Base-by-base conservation (phyloP, 768 basidiomycete species). In the Brasilioporus rufonigricans region DNA sequence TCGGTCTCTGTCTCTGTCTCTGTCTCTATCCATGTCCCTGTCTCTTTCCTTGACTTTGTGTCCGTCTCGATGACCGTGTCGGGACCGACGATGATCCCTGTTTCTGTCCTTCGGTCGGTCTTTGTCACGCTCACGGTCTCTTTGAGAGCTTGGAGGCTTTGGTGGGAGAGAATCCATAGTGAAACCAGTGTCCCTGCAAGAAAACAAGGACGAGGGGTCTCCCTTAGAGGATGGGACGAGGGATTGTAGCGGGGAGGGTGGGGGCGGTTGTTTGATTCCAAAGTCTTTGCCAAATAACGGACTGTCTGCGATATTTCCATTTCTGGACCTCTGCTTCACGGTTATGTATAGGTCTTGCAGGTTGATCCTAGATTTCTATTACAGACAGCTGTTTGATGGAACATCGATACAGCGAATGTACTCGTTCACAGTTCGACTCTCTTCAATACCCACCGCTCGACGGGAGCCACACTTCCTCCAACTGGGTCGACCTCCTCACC, bases 261-360 rank as follows among this genome's bases (percentile, higher is more conserved):
- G 31, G 41, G 29, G 52, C 46, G 59, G 49, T 65, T 69, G 66
- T 70, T 66, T 68, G 59, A 52, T 58, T 59, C 56, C 44, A 61
- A 70, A 50, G 66, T 52, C 19, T 45, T 61, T 63, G 63, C 68
- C 46, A 57, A 57, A 57, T 51, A n/a, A n/a, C n/a, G n/a, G n/a
- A n/a, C n/a, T n/a, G n/a, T n/a, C n/a, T n/a, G n/a, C n/a, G n/a
- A n/a, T n/a, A n/a, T n/a, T n/a, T n/a, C n/a, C n/a, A n/a, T n/a
- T n/a, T n/a, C n/a, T n/a, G n/a, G n/a, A n/a, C n/a, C n/a, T n/a
- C n/a, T n/a, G n/a, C n/a, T n/a, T n/a, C n/a, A n/a, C n/a, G n/a
- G n/a, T n/a, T n/a, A n/a, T n/a, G n/a, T n/a, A n/a, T n/a, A n/a
- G n/a, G n/a, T n/a, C n/a, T n/a, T n/a, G n/a, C n/a, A n/a, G n/a